Evolutionary conservation across 139 green algal species (phyloP).

Genomic region (Mesotaenium endlicherianum): DNA sequence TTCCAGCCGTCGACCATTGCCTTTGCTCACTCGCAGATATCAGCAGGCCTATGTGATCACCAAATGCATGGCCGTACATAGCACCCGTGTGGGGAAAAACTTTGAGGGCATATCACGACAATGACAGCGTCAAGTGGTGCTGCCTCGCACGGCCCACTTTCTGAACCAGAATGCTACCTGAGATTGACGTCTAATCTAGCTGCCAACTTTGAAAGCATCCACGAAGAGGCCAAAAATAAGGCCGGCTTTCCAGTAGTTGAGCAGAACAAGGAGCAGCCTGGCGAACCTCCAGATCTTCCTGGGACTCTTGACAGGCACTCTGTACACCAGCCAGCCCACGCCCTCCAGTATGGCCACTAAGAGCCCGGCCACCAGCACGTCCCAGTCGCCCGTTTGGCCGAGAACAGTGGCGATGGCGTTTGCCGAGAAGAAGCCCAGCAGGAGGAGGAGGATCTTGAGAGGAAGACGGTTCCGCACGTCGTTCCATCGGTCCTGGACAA

Average conservation of each 20-base stretch:
- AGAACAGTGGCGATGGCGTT: conserved; percentile 31
- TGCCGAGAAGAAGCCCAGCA: conserved; percentile 24
- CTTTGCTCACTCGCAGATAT: too few species aligned
- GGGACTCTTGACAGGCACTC: background rate
- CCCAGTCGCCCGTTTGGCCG: conserved; percentile 40
- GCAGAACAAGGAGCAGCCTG: background rate
- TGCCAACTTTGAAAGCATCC: conserved; percentile 41
- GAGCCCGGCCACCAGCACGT: conserved; percentile 35
- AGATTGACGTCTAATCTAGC: conserved; percentile 25
- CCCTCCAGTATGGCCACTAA: conserved; percentile 13
- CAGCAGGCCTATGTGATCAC: too few species aligned
- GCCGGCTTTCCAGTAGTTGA: conserved; percentile 33
- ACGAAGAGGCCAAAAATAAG: conserved; percentile 33
- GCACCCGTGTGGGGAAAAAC: too few species aligned
- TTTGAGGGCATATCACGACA: too few species aligned
- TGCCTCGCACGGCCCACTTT: too few species aligned
- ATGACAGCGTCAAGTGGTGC: too few species aligned
- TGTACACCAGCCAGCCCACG: conserved; percentile 5
- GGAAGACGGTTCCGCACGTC: conserved; percentile 1
- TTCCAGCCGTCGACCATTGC: too few species aligned
- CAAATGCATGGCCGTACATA: too few species aligned
- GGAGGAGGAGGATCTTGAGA: conserved; percentile 29
- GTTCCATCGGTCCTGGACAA: conserved; percentile 15
- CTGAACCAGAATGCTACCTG: too few species aligned
- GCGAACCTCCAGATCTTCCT: background rate